Evolutionary conservation across 306 rosid species (phyloP).

Genomic region (Cucumis cinereus): DNA sequence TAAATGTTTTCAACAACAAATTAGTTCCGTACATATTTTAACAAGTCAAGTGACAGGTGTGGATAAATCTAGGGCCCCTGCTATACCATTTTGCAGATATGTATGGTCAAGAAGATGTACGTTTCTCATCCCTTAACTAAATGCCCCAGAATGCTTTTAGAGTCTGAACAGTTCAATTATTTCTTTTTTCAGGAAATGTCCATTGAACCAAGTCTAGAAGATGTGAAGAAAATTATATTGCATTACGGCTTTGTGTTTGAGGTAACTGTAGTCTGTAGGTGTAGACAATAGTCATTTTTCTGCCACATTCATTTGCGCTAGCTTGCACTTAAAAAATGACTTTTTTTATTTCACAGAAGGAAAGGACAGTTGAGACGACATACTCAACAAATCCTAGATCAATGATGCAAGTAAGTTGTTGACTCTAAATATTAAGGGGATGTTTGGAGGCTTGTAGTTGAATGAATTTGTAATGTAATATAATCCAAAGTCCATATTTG

Average conservation of each 20-base stretch:
- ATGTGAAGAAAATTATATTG: constrained; percentile 65
- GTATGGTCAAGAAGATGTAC: constrained; percentile 86
- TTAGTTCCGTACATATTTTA: not conserved
- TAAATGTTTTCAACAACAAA: not conserved
- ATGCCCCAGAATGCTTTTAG: not conserved
- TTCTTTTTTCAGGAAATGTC: constrained; percentile 68
- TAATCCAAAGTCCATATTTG: no score
- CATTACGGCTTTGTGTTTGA: constrained; percentile 67
- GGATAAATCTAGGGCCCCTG: constrained; percentile 95
- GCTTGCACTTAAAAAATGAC: not conserved
- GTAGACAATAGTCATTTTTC: constrained; percentile 5
- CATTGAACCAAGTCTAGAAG: constrained; percentile 90
- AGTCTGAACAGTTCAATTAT: not conserved
- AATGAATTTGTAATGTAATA: no score
- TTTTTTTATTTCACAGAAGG: constrained; percentile 47
- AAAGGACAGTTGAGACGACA: constrained; percentile 68
- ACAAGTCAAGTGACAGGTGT: constrained; percentile 41
- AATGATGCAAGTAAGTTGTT: constrained; percentile 86
- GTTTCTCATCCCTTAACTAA: constrained; percentile 11
- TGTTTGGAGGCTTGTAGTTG: no score
- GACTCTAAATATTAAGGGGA: not conserved
- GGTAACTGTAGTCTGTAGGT: constrained; percentile 36
- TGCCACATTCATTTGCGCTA: not conserved
- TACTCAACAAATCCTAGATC: constrained; percentile 73
- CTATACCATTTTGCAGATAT: constrained; percentile 87